Conservation (phyloP, 139 green algal genomes). For the Chlamydomonas incerta region DNA sequence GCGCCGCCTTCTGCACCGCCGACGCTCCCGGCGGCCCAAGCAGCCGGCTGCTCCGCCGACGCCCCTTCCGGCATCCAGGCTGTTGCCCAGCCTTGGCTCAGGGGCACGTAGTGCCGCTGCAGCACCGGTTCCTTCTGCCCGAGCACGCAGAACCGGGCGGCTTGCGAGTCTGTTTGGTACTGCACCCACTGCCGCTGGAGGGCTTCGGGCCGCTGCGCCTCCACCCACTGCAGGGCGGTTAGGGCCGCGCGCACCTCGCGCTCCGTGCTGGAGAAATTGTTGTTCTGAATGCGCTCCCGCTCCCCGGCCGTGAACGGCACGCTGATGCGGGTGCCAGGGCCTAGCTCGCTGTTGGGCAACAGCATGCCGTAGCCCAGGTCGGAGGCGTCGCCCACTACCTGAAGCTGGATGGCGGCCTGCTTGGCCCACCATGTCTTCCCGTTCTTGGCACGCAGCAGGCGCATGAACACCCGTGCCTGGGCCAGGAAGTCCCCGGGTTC, state of each 20-base stretch:
- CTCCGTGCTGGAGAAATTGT: not conserved
- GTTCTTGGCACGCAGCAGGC: not conserved
- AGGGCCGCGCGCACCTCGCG: not conserved
- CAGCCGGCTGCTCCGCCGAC: no score
- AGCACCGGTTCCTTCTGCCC: not conserved
- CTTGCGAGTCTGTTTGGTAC: constrained; percentile 22
- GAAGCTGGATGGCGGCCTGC: not conserved
- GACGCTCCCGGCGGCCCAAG: no score
- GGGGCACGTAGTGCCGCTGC: no score
- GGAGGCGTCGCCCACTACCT: constrained; percentile 7
- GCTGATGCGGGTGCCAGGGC: not conserved
- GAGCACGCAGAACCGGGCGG: not conserved
- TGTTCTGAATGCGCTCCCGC: not conserved
- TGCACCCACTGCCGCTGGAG: not conserved
- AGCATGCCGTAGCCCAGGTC: not conserved
- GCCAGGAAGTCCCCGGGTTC: not conserved
- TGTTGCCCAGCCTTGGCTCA: no score
- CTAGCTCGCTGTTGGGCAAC: not conserved
- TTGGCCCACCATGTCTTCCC: not conserved
- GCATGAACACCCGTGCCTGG: not conserved
- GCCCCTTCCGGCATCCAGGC: no score
- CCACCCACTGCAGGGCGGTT: not conserved
- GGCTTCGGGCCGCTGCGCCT: not conserved
- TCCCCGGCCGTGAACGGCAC: not conserved
- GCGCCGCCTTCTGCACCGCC: no score